Percentiles rank a stretch among this genome's conserved stretches.
Evolutionary conservation across 768 basidiomycete genomes (phyloP).

Genomic region (Russula sp.): DNA sequence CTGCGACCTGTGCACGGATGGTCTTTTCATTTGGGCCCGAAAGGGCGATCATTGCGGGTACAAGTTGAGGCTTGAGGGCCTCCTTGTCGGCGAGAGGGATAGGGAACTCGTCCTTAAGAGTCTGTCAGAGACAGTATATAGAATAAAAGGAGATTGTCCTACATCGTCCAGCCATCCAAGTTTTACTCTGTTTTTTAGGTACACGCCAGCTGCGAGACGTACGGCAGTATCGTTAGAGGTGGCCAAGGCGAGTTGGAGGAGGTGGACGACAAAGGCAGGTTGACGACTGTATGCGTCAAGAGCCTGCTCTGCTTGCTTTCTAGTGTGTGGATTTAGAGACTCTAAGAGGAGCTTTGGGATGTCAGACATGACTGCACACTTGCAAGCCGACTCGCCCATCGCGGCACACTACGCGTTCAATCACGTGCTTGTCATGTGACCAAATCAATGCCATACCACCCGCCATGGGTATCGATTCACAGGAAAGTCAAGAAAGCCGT

Average conservation of each 20-base stretch:
- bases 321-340: conserved; percentile 62
- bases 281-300: conserved; percentile 66
- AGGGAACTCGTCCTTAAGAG: conserved; percentile 63
- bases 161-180: conserved; percentile 82
- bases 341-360: conserved; percentile 67
- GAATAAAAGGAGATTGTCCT: not conserved
- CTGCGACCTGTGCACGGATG: conserved; percentile 83
- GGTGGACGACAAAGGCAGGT: conserved; percentile 72
- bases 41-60: conserved; percentile 88
- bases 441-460: not conserved
- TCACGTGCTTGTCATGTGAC: not conserved
- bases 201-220: conserved; percentile 81
- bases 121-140: conserved; percentile 6
- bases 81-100: conserved; percentile 69
- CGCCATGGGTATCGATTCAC: not conserved
- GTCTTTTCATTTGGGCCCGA: conserved; percentile 69
- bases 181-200: conserved; percentile 89
- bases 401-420: not conserved
- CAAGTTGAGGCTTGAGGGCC: conserved; percentile 68
- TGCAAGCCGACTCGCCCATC: not conserved
- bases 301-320: conserved; percentile 79
- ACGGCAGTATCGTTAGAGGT: conserved; percentile 60
- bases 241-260: conserved; percentile 76
- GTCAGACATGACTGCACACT: conserved; percentile 52
- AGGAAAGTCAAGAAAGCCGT: too few relatives aligned